A percentile compares a stretch with the other conserved stretches of the same genome.
Evolutionary conservation across 2,329 filamentous ascomycete genomes (phyloP).

Genomic region (Epichloe brachyelytri): DNA sequence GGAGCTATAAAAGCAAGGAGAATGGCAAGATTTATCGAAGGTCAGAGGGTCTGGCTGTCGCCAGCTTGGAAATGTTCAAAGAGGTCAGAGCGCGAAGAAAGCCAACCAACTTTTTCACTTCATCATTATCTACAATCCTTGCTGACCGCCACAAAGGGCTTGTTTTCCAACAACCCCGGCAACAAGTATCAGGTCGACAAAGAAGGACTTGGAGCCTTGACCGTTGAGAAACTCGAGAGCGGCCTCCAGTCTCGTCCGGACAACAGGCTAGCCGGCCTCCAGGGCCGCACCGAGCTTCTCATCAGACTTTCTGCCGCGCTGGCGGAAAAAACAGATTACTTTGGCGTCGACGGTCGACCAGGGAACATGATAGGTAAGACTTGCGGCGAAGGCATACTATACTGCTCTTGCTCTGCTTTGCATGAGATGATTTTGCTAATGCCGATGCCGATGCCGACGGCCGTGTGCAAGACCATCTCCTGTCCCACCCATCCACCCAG

Average conservation of each 20-base stretch:
- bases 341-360: slow-evolving; percentile 71
- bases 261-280: slow-evolving; percentile 73
- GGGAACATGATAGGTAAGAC: slow-evolving; percentile 82
- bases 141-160: slow-evolving; percentile 33
- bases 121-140: background rate
- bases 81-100: slow-evolving; percentile 24
- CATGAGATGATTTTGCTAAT: background rate
- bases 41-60: slow-evolving; percentile 76
- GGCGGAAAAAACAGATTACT: slow-evolving; percentile 63
- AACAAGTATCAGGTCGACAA: slow-evolving; percentile 89
- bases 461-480: slow-evolving; percentile 54
- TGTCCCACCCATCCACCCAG: slow-evolving; percentile 80
- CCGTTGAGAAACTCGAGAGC: slow-evolving; percentile 58
- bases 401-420: background rate
- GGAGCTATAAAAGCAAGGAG: slow-evolving; percentile 87
- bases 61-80: slow-evolving; percentile 84
- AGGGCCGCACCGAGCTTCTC: slow-evolving; percentile 72
- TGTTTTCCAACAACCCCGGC: slow-evolving; percentile 70
- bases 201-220: slow-evolving; percentile 61
- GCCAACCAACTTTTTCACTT: background rate
- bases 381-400: too few relatives aligned
- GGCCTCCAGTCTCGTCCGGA: slow-evolving; percentile 73
- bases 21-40: slow-evolving; percentile 71
- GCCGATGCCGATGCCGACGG: slow-evolving; percentile 27
- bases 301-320: slow-evolving; percentile 64